phyloP scores from a whole-genome alignment of 2,329 filamentous ascomycete genomes.

The Zasmidium cellare region DNA sequence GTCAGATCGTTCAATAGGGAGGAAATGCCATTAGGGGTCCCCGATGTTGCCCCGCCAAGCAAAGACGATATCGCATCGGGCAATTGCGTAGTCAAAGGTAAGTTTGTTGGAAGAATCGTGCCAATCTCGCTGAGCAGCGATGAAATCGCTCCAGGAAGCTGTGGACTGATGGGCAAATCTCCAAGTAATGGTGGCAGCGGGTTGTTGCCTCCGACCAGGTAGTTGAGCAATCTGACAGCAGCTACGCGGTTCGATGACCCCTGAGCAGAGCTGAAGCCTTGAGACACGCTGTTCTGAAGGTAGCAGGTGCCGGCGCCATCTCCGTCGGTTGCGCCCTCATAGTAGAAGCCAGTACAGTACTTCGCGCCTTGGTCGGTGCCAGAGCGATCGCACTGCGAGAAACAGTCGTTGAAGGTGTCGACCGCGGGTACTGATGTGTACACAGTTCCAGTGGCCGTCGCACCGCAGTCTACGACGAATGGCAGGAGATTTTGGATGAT shows the following conservation, averaged over 20 bases:
- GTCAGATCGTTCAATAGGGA: too few species aligned
- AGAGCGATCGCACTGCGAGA: constrained; percentile 20
- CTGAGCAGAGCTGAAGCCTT: constrained; percentile 11
- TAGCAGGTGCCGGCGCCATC: constrained; percentile 24
- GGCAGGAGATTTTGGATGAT: constrained; percentile 22
- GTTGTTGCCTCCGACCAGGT: constrained; percentile 12
- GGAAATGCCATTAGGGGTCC: too few species aligned
- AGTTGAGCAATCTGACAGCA: constrained; percentile 23
- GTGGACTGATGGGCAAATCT: neutral
- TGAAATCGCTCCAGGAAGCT: neutral
- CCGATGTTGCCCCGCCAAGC: too few species aligned
- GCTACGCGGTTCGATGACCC: neutral
- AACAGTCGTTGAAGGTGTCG: constrained; percentile 26
- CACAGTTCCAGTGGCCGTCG: constrained; percentile 14
- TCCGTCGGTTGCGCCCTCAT: constrained; percentile 17
- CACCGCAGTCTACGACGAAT: constrained; percentile 24
- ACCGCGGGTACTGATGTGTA: constrained; percentile 14
- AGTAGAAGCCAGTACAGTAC: constrained; percentile 28
- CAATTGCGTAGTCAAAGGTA: too few species aligned
- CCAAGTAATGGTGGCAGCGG: neutral
- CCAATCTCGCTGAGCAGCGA: neutral
- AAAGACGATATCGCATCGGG: too few species aligned
- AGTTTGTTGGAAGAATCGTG: too few species aligned
- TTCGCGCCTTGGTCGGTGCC: constrained; percentile 16
- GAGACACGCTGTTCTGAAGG: constrained; percentile 20